phyloP scores from a whole-genome alignment of 2,329 filamentous ascomycete species.

The Pseudonectria buxi region DNA sequence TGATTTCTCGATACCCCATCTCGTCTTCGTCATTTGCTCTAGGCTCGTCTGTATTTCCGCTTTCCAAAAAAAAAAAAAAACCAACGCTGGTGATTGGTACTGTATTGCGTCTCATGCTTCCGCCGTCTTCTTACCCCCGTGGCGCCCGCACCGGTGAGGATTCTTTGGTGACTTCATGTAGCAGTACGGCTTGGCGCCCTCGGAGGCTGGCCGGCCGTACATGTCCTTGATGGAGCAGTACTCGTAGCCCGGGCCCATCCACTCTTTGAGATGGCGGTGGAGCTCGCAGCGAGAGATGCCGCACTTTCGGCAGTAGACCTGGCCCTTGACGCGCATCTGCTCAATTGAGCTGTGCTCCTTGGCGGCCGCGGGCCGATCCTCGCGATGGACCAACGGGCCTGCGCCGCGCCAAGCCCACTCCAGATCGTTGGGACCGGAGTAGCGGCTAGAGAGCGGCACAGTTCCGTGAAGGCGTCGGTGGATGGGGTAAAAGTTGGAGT shows the following conservation, averaged over 20 bases:
- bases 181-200: constrained; percentile 45
- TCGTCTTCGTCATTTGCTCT: no score
- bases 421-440: constrained; percentile 54
- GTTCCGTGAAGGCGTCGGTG: constrained; percentile 49
- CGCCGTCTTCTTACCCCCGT: constrained; percentile 29
- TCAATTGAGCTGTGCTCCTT: constrained; percentile 29
- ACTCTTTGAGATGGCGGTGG: constrained; percentile 53
- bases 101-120: neutral
- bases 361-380: constrained; percentile 10
- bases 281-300: constrained; percentile 55
- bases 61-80: no score
- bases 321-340: constrained; percentile 47
- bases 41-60: no score
- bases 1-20: no score
- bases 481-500: constrained; percentile 51
- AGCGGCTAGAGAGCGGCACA: constrained; percentile 50
- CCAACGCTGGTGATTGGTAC: neutral
- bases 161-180: constrained; percentile 55
- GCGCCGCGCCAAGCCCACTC: constrained; percentile 59
- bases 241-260: constrained; percentile 51
- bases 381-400: constrained; percentile 33
- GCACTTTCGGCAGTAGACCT: constrained; percentile 57
- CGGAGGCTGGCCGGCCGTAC: constrained; percentile 44
- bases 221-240: constrained; percentile 55
- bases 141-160: constrained; percentile 51